Conservation (phyloP, 805 yeast genomes). For the Yarrowia sp. region DNA sequence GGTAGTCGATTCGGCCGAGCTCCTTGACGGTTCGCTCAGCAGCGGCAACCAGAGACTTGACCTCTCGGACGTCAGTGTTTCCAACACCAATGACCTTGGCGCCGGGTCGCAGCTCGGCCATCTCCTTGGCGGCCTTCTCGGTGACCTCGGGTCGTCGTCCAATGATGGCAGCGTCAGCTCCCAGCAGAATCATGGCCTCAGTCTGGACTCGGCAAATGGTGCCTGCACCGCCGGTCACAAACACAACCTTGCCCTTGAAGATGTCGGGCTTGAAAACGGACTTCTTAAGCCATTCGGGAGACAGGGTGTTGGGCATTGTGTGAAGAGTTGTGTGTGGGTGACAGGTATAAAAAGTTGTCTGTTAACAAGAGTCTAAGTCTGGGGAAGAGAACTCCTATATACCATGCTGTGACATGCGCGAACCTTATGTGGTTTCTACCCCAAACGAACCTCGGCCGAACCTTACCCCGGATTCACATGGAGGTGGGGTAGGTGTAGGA, state of each 20-base stretch:
- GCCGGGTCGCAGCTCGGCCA: conserved; percentile 54
- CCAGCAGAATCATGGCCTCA: conserved; percentile 76
- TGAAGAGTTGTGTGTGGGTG: background rate
- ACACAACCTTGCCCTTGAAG: conserved; percentile 79
- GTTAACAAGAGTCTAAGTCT: background rate
- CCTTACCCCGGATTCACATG: conserved; percentile 23
- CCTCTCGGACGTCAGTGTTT: conserved; percentile 73
- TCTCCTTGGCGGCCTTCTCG: conserved; percentile 61
- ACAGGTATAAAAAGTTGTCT: background rate
- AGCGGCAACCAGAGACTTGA: conserved; percentile 56
- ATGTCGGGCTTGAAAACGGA: conserved; percentile 51
- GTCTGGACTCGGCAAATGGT: conserved; percentile 90
- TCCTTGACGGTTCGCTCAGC: conserved; percentile 60
- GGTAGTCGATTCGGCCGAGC: conserved; percentile 78
- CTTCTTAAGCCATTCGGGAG: conserved; percentile 32
- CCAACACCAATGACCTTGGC: conserved; percentile 69
- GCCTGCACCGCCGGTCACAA: conserved; percentile 96
- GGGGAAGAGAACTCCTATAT: background rate
- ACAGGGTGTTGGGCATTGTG: conserved; percentile 35
- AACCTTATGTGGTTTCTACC: background rate
- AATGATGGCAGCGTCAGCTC: conserved; percentile 81
- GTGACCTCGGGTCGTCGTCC: conserved; percentile 76
- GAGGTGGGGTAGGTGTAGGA: background rate
- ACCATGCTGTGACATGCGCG: background rate
- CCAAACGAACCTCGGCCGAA: conserved; percentile 18